Percentiles rank a stretch among this genome's conserved stretches.
These are phyloP conservation scores for Metschnikowia kofuensis DNA, from an alignment of 805 yeast genomes.

Conservation along the genomic window DNA sequence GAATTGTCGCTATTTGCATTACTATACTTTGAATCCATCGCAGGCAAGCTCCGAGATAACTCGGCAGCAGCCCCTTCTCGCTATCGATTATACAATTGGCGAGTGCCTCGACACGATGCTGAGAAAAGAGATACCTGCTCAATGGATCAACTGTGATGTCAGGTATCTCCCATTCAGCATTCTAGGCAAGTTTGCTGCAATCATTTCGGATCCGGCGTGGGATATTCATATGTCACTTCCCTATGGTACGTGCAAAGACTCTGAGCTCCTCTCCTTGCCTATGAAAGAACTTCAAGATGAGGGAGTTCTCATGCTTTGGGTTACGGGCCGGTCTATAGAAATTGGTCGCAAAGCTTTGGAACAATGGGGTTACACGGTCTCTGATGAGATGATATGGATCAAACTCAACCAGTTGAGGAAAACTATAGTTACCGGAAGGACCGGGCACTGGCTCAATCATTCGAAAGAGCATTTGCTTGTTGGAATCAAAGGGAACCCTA, in stretches of 20 bases:
- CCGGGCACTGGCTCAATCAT: slow-evolving; percentile 97
- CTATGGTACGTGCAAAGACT: slow-evolving; percentile 74
- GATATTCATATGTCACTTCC: slow-evolving; percentile 88
- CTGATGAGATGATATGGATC: slow-evolving; percentile 86
- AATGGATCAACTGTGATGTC: slow-evolving; percentile 87
- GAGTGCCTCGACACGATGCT: slow-evolving; percentile 39
- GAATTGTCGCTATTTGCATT: slow-evolving; percentile 80
- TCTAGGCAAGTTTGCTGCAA: slow-evolving; percentile 76
- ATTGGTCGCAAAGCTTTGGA: slow-evolving; percentile 73
- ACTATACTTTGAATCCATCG: slow-evolving; percentile 49
- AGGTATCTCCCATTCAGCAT: slow-evolving; percentile 64
- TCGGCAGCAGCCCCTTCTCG: slow-evolving; percentile 7
- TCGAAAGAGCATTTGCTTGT: slow-evolving; percentile 87
- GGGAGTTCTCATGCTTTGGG: slow-evolving; percentile 87
- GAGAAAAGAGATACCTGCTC: slow-evolving; percentile 52
- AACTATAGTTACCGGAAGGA: slow-evolving; percentile 91
- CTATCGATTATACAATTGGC: slow-evolving; percentile 47
- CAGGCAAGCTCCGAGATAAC: slow-evolving; percentile 1
- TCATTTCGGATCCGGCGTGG: slow-evolving; percentile 96
- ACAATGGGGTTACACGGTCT: slow-evolving; percentile 78
- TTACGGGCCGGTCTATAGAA: slow-evolving; percentile 91
- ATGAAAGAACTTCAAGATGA: slow-evolving; percentile 73
- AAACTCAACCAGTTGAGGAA: slow-evolving; percentile 84
- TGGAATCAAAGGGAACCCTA: slow-evolving; percentile 78
- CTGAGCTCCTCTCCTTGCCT: slow-evolving; percentile 65